These are phyloP conservation scores for Phytophthora lateralis DNA, from an alignment of 352 stramenopile genomes.

Conservation along the genomic window DNA sequence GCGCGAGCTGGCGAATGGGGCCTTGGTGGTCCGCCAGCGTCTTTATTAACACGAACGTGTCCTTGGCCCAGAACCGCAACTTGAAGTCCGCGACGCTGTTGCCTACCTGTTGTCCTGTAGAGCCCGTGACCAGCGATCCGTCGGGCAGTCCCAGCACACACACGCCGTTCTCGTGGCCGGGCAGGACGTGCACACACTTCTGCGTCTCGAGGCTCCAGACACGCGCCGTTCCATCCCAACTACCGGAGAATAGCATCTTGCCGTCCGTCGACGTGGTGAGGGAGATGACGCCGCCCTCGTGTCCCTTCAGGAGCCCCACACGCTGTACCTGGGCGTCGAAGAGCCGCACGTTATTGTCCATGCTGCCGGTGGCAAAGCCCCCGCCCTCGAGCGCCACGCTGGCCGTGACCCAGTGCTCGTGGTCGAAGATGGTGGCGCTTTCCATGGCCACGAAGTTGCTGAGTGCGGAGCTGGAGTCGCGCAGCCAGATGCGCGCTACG, in stretches of 20 bases:
- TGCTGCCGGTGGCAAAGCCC: slow-evolving; percentile 77
- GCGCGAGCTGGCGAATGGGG: slow-evolving; percentile 71
- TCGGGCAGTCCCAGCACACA: slow-evolving; percentile 74
- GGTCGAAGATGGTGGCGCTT: slow-evolving; percentile 66
- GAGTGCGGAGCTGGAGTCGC: slow-evolving; percentile 25
- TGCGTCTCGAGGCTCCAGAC: slow-evolving; percentile 68
- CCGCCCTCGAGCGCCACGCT: slow-evolving; percentile 47
- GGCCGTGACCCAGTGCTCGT: slow-evolving; percentile 87
- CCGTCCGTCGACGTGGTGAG: slow-evolving; percentile 48
- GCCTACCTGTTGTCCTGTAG: slow-evolving; percentile 74
- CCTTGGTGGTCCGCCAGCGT: slow-evolving; percentile 68
- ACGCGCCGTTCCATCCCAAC: slow-evolving; percentile 81
- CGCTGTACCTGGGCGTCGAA: slow-evolving; percentile 57
- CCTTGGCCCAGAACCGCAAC: slow-evolving; percentile 74
- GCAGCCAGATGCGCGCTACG: slow-evolving; percentile 55
- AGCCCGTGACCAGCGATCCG: slow-evolving; percentile 73
- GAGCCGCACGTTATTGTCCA: slow-evolving; percentile 82
- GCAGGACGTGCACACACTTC: slow-evolving; percentile 62
- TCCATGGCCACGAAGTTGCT: slow-evolving; percentile 49
- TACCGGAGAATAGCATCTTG: slow-evolving; percentile 69
- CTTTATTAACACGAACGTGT: slow-evolving; percentile 52
- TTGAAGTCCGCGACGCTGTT: slow-evolving; percentile 83
- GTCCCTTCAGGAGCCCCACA: slow-evolving; percentile 50
- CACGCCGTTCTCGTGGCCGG: slow-evolving; percentile 82
- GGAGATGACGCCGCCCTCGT: slow-evolving; percentile 83